Evolutionary conservation across 768 basidiomycete genomes (phyloP).

Genomic region (Kwoniella sp.): DNA sequence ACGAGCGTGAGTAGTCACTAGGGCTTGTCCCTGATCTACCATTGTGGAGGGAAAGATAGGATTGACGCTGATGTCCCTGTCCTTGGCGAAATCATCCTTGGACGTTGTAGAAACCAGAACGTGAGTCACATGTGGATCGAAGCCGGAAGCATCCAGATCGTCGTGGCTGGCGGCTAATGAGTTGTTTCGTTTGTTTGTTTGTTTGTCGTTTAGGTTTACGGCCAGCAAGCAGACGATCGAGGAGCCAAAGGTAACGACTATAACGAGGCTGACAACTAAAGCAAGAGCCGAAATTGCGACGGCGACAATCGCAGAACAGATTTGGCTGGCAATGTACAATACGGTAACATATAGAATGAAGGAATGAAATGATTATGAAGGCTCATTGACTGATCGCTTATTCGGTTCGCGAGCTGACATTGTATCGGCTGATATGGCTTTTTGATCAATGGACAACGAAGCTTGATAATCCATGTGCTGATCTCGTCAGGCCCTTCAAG

Average conservation of each 20-base stretch:
- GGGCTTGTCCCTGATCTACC: too few species aligned
- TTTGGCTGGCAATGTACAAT: too few species aligned
- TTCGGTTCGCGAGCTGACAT: too few species aligned
- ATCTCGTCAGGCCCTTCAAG: too few species aligned
- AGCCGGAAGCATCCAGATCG: background rate
- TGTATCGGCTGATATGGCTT: too few species aligned
- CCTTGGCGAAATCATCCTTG: background rate
- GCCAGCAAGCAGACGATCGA: constrained; percentile 42
- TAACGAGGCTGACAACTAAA: constrained; percentile 35
- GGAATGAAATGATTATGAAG: too few species aligned
- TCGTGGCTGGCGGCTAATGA: background rate
- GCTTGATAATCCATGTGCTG: too few species aligned
- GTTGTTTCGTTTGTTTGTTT: background rate
- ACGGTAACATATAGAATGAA: too few species aligned
- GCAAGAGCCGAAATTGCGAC: background rate
- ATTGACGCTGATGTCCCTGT: background rate
- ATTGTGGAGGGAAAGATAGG: too few species aligned
- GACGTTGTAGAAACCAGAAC: constrained; percentile 23
- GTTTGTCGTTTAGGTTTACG: constrained; percentile 28
- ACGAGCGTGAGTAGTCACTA: constrained; percentile 25
- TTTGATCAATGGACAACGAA: too few species aligned
- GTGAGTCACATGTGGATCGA: constrained; percentile 1
- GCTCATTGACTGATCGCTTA: too few species aligned
- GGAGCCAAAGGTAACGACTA: constrained; percentile 44
- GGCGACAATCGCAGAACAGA: background rate